Percentiles rank a stretch among this genome's conserved stretches.
phyloP scores from a whole-genome alignment of 2,329 filamentous ascomycete genomes.

The Tolypocladium paradoxum region DNA sequence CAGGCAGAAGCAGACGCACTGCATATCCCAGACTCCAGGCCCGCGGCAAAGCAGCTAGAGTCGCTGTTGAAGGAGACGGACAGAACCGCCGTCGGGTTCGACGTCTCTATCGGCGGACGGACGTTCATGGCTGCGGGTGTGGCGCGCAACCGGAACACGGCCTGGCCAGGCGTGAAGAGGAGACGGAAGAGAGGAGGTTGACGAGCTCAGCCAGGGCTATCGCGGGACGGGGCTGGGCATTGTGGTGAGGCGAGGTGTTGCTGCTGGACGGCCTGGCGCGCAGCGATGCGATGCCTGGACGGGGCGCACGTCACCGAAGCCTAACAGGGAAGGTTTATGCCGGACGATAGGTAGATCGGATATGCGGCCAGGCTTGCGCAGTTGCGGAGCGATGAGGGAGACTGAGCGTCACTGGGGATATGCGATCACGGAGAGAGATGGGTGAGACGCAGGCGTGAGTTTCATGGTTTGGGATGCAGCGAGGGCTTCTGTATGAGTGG shows the following conservation, averaged over 20 bases:
- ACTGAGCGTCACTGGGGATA: background rate
- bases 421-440: background rate
- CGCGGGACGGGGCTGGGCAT: background rate
- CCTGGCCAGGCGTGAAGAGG: background rate
- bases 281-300: background rate
- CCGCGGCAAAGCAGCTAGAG: constrained; percentile 76
- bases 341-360: background rate
- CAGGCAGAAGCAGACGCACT: constrained; percentile 38
- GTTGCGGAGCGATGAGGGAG: background rate
- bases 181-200: background rate
- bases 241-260: background rate
- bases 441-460: background rate
- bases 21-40: constrained; percentile 75
- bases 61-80: constrained; percentile 81
- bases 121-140: constrained; percentile 65
- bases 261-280: background rate
- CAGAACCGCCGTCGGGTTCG: constrained; percentile 62
- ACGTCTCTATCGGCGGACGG: constrained; percentile 70
- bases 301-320: background rate
- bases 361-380: background rate
- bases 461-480: background rate
- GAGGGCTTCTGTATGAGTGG: background rate
- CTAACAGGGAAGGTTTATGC: background rate
- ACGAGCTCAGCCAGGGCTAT: background rate
- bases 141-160: background rate